Percentiles rank a stretch among this genome's conserved stretches.
Conservation (phyloP, 441 rosid species). For the Viola pubescens region DNA sequence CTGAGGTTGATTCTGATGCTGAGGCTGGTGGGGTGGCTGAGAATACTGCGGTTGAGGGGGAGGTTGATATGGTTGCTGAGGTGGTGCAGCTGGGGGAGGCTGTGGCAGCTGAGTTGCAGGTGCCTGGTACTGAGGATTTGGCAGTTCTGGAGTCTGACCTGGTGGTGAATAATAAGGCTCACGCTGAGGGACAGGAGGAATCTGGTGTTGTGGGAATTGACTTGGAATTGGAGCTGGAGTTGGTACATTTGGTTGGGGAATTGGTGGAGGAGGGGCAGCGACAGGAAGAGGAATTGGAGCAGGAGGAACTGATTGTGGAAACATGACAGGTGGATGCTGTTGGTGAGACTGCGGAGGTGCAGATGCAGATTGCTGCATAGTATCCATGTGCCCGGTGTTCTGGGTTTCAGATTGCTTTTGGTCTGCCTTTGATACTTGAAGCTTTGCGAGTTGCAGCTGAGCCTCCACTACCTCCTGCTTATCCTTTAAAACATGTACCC, state of each 20-base stretch:
- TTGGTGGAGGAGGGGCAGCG: conserved; percentile 32
- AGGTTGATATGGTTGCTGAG: conserved; percentile 48
- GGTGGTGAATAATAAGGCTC: conserved; percentile 59
- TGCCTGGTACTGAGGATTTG: conserved; percentile 48
- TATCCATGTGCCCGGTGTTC: conserved; percentile 33
- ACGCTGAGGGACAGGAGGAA: conserved; percentile 46
- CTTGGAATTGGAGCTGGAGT: conserved; percentile 46
- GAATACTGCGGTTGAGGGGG: conserved; percentile 25
- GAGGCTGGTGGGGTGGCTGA: conserved; percentile 24
- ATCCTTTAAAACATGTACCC: conserved; percentile 60
- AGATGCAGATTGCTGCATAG: conserved; percentile 40
- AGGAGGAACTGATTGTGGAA: conserved; percentile 32
- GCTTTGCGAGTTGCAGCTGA: conserved; percentile 56
- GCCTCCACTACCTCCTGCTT: conserved; percentile 66
- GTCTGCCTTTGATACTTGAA: conserved; percentile 46
- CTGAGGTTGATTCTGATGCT: conserved; percentile 14
- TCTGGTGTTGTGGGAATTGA: conserved; percentile 45
- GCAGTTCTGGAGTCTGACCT: conserved; percentile 47
- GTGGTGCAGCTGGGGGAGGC: conserved; percentile 33
- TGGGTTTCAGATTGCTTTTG: conserved; percentile 39
- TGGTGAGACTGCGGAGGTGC: conserved; percentile 40
- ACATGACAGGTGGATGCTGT: conserved; percentile 33
- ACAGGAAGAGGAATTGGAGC: conserved; percentile 31
- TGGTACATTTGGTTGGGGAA: conserved; percentile 43
- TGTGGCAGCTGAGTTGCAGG: conserved; percentile 48